phyloP scores from a whole-genome alignment of 176 grass and related monocot species.

The Tillandsia leiboldiana region DNA sequence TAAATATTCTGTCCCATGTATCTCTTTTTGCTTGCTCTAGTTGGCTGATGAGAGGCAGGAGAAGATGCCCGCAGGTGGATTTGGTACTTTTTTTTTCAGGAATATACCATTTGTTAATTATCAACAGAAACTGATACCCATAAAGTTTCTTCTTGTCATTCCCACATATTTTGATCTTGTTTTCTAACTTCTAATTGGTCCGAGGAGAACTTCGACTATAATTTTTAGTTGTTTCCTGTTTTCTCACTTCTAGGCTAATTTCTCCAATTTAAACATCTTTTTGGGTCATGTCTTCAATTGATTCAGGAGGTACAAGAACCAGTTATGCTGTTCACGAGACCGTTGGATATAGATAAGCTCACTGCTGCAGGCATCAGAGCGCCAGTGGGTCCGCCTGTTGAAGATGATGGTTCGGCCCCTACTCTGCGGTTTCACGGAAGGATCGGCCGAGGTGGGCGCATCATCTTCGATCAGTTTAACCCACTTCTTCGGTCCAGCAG shows the following conservation, averaged over 20 bases:
- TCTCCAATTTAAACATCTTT: background rate
- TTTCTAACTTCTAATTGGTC: no score
- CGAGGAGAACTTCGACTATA: no score
- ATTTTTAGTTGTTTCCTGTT: no score
- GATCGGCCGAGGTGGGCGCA: slow-evolving; percentile 87
- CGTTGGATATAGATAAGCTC: slow-evolving; percentile 55
- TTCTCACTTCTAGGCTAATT: background rate
- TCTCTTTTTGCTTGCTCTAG: no score
- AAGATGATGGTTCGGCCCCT: slow-evolving; percentile 44
- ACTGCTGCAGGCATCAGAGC: slow-evolving; percentile 52
- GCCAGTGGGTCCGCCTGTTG: slow-evolving; percentile 38
- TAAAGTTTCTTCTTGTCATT: no score
- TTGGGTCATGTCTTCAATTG: background rate
- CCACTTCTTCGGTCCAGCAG: slow-evolving; percentile 28
- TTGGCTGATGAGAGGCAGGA: no score
- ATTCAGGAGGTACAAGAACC: slow-evolving; percentile 82
- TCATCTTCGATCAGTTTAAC: slow-evolving; percentile 87
- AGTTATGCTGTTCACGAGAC: slow-evolving; percentile 71
- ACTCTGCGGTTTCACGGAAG: slow-evolving; percentile 53
- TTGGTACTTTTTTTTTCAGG: no score
- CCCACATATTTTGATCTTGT: no score
- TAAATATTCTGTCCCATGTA: no score
- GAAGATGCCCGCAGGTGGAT: no score
- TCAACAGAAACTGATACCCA: no score
- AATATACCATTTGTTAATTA: no score